phyloP scores from a whole-genome alignment of 1,139 yeast species.

The Candida sojae region DNA sequence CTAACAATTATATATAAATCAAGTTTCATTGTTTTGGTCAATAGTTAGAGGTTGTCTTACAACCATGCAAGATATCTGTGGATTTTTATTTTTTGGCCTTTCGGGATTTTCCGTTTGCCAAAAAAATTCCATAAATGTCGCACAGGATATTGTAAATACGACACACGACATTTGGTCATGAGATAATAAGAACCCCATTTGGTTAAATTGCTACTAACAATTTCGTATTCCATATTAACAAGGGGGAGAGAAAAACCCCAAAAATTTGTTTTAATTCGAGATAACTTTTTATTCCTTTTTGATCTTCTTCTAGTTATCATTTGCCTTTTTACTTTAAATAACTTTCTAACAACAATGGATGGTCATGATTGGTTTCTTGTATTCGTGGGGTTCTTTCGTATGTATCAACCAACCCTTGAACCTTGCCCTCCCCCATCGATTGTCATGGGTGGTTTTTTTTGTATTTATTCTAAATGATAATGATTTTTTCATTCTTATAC shows the following conservation, averaged over 20 bases:
- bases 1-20: slow-evolving; percentile 4
- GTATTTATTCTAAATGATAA: no score
- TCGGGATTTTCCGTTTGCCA: background rate
- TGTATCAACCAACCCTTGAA: slow-evolving; percentile 7
- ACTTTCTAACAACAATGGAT: slow-evolving; percentile 42
- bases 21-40: slow-evolving; percentile 1
- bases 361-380: slow-evolving; percentile 81
- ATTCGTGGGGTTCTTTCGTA: slow-evolving; percentile 66
- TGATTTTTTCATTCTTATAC: background rate
- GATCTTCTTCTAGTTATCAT: no score
- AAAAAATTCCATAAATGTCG: background rate
- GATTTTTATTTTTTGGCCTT: no score
- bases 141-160: background rate
- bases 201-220: no score
- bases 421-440: no score
- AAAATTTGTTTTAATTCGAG: no score
- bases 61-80: background rate
- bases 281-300: no score
- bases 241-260: no score
- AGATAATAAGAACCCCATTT: background rate
- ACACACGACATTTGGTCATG: background rate
- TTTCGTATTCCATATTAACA: no score
- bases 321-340: no score
- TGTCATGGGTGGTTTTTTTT: no score
- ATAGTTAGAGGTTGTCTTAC: no score